A percentile compares a stretch with the other conserved stretches of the same genome.
Conservation (phyloP, 2,329 filamentous ascomycete species). For the Cytospora chrysosperma region DNA sequence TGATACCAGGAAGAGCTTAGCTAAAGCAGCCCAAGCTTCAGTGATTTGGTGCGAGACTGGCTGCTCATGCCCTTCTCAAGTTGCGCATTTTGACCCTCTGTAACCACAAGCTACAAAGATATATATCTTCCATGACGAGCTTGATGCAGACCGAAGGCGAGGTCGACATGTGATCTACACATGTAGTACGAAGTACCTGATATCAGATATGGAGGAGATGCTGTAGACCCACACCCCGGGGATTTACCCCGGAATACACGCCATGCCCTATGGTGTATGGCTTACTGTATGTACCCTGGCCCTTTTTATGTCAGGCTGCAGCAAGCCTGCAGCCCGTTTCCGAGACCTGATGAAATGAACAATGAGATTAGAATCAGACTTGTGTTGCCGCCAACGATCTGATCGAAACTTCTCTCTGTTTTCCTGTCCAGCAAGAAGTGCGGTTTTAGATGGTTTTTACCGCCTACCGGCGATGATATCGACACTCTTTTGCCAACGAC, state of each 20-base stretch:
- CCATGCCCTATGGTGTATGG: neutral
- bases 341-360: neutral
- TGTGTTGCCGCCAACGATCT: neutral
- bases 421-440: too few relatives aligned
- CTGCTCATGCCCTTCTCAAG: neutral
- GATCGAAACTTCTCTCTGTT: neutral
- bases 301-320: slow-evolving; percentile 11
- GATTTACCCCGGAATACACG: slow-evolving; percentile 12
- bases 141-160: neutral
- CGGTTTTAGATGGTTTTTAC: too few relatives aligned
- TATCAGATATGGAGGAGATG: slow-evolving; percentile 8
- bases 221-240: slow-evolving; percentile 7
- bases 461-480: slow-evolving; percentile 6
- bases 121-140: neutral
- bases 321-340: slow-evolving; percentile 12
- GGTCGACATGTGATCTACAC: neutral
- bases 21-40: neutral
- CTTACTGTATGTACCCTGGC: too few relatives aligned
- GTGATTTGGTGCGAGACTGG: too few relatives aligned
- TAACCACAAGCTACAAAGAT: neutral
- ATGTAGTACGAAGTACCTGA: slow-evolving; percentile 2
- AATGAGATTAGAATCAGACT: neutral
- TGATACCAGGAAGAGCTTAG: neutral
- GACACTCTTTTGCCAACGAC: neutral
- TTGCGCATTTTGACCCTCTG: neutral